Base-by-base conservation (phyloP, 2,329 filamentous ascomycete species). In the Fusarium compactum region DNA sequence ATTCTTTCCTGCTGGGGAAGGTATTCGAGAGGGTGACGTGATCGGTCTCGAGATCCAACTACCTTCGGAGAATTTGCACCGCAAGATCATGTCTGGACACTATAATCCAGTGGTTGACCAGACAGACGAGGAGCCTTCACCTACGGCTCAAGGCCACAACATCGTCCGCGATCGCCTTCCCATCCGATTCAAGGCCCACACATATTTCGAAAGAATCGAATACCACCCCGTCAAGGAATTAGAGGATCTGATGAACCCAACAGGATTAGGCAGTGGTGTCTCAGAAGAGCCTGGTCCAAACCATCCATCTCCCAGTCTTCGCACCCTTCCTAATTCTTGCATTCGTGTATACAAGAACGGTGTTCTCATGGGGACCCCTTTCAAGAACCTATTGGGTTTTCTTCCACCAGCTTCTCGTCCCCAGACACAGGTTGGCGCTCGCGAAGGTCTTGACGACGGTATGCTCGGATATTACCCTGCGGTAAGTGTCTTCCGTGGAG, bases 341-440 rank as follows among this genome's bases (percentile, higher is more conserved):
- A 95, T 99, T 77, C 92, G 91, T 65, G 85, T 98, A 44, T 98
- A 96, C 85, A 97, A 97, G 78, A 99, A 99, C 74, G 96, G 96
- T 6, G 86, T 90, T 38, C 85, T 91, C 38, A 90, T 97, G 80
- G 97, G 97, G 22, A 95, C 92, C 0, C 90, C 95, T 0, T 99
- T 97, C 78, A 92, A 92, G 60, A 90, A 97, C 71, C 87, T 99
- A 2, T 88, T 98, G 27, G 91, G 94, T 5, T 99, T 99, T 81
- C 84, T 99, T 1, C 96, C 96, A 1, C 95, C 95, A 0, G 95
- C 96, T 1, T 97, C 93, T 8, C 90, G 89, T 65, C 91, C 92
- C 7, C 87, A 90, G 64, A 83, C 87, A 8, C 90, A 92, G 69
- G 86, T 91, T 44, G 93, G 92, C 15, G 94, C 93, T 20, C 86